phyloP scores from a whole-genome alignment of 805 yeast species.

The Wickerhamiella vanderwaltii region DNA sequence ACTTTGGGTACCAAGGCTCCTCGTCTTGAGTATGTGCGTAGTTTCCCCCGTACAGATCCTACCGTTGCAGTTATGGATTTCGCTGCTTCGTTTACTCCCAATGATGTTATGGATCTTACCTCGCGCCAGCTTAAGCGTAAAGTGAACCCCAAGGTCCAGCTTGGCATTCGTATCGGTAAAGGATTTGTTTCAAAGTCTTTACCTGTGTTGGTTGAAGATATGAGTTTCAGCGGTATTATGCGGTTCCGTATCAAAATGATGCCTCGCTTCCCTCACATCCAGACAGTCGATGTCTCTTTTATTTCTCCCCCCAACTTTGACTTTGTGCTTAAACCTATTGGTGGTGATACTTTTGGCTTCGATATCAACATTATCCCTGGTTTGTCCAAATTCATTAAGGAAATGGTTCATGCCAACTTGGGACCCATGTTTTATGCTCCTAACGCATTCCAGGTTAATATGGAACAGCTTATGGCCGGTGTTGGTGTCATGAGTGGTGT shows the following conservation, averaged over 20 bases:
- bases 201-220: slow-evolving; percentile 69
- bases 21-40: slow-evolving; percentile 78
- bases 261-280: slow-evolving; percentile 83
- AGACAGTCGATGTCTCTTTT: slow-evolving; percentile 75
- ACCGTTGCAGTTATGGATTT: slow-evolving; percentile 98
- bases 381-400: slow-evolving; percentile 63
- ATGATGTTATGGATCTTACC: slow-evolving; percentile 70
- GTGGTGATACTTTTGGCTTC: slow-evolving; percentile 76
- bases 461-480: slow-evolving; percentile 83
- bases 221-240: slow-evolving; percentile 60
- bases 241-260: slow-evolving; percentile 83
- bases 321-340: slow-evolving; percentile 64
- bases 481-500: slow-evolving; percentile 64
- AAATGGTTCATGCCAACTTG: slow-evolving; percentile 70
- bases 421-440: slow-evolving; percentile 88
- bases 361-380: slow-evolving; percentile 82
- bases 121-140: slow-evolving; percentile 72
- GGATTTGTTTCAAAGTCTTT: slow-evolving; percentile 52
- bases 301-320: slow-evolving; percentile 83
- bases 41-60: slow-evolving; percentile 77
- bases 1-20: slow-evolving; percentile 96
- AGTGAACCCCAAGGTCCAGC: slow-evolving; percentile 68
- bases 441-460: slow-evolving; percentile 81
- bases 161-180: slow-evolving; percentile 65
- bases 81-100: slow-evolving; percentile 89